Conservation (phyloP, 208 protist genomes). For the Leptomonas seymouri region DNA sequence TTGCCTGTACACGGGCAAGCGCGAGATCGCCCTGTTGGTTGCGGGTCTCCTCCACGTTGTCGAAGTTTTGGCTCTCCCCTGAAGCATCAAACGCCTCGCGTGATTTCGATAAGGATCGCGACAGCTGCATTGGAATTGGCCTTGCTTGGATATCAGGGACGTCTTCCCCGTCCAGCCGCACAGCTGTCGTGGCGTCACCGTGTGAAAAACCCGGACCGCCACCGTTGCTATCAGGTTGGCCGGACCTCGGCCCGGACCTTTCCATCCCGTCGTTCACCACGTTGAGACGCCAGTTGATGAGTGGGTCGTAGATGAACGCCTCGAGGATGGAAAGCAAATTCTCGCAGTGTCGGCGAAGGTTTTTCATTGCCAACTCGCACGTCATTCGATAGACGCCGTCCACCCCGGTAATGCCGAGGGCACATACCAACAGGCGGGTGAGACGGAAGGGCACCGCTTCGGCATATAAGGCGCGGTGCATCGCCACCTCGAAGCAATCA, state of each 20-base stretch:
- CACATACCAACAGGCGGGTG: constrained; percentile 98
- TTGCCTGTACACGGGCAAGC: constrained; percentile 82
- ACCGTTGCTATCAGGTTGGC: constrained; percentile 20
- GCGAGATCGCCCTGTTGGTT: constrained; percentile 88
- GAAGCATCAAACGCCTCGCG: constrained; percentile 19
- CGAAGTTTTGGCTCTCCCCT: constrained; percentile 28
- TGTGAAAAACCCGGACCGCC: constrained; percentile 8
- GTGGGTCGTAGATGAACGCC: constrained; percentile 99
- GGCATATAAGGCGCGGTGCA: constrained; percentile 98
- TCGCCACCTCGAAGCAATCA: constrained; percentile 99
- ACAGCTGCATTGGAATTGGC: constrained; percentile 74
- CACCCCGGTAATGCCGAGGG: constrained; percentile 99
- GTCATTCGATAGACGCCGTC: constrained; percentile 99
- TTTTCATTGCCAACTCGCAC: constrained; percentile 98
- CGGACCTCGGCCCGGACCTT: constrained; percentile 26
- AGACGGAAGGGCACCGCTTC: constrained; percentile 99
- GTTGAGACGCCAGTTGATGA: constrained; percentile 99
- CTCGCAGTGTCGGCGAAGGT: constrained; percentile 98
- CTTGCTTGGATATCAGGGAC: constrained; percentile 22
- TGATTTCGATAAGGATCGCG: constrained; percentile 64
- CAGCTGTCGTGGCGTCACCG: constrained; percentile 5
- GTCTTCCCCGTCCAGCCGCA: constrained; percentile 14
- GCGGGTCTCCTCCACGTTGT: constrained; percentile 68
- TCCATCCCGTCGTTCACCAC: constrained; percentile 24
- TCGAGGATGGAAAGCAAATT: constrained; percentile 99